Conservation (phyloP, 2,329 filamentous ascomycete species). For the Aspergillus ibericus region DNA sequence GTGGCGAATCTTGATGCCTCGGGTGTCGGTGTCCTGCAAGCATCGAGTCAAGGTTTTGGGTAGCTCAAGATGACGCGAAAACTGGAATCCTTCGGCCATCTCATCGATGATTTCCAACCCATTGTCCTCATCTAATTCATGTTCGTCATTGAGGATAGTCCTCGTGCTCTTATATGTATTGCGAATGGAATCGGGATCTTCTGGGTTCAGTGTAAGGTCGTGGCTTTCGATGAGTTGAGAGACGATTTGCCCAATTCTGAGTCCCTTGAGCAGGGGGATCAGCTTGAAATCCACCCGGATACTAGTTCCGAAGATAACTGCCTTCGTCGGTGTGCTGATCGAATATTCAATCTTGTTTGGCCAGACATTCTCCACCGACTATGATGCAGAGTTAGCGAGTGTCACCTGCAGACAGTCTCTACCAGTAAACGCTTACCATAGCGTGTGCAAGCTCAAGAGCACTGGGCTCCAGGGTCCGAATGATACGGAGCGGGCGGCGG, state of each 20-base stretch:
- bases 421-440: conserved; percentile 57
- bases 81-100: conserved; percentile 61
- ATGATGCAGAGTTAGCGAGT: conserved; percentile 18
- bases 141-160: conserved; percentile 66
- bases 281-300: conserved; percentile 83
- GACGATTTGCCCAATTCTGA: conserved; percentile 79
- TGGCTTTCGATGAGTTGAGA: conserved; percentile 78
- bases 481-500: conserved; percentile 74
- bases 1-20: conserved; percentile 88
- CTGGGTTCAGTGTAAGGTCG: conserved; percentile 59
- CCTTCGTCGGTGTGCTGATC: conserved; percentile 89
- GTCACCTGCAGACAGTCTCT: background rate
- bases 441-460: conserved; percentile 78
- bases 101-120: conserved; percentile 56
- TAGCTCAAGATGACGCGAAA: conserved; percentile 62
- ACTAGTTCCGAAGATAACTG: conserved; percentile 86
- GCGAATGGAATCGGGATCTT: conserved; percentile 43
- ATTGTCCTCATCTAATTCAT: conserved; percentile 67
- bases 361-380: conserved; percentile 93
- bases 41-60: conserved; percentile 81
- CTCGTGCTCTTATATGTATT: conserved; percentile 62
- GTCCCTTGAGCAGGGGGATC: conserved; percentile 82
- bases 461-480: conserved; percentile 73
- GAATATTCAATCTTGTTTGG: conserved; percentile 97
- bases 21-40: conserved; percentile 83